Evolutionary conservation across 139 green algal species (phyloP), one percentile per base, ranked within the genome.

Genomic region (Chlamydomonas asymmetrica): DNA sequence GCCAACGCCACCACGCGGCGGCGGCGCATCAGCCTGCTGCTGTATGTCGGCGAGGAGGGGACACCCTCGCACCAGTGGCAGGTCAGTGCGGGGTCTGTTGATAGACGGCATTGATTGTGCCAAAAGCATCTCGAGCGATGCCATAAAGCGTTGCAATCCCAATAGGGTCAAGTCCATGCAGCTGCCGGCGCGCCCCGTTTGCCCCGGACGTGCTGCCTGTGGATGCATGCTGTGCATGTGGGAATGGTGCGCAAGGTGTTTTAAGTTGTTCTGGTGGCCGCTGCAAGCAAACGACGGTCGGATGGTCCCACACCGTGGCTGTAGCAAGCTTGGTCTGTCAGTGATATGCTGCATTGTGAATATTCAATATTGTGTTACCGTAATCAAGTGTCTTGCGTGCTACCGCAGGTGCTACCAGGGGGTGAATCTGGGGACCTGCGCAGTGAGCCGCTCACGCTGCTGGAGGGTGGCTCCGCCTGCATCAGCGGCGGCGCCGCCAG

Each of bases 391-490:
- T n/a, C n/a, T n/a, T n/a, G n/a, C n/a, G n/a, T n/a, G n/a, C n/a
- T n/a, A n/a, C 13, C 40, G n/a, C 70, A 54, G 29, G 62, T 69
- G 16, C 48, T 76, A 2, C 63, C 71, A 1, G 63, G 66, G 5
- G 79, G 79, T 23, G 79, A 85, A 61, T 45, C 76, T 10, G 9
- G n/a, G 7, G 72, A 81, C 61, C 73, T 85, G 43, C 70, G 70
- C 4, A 63, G 32, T 23, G 79, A 75, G 8, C 54, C 48, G 25
- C 54, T 37, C 7, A 48, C 34, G 39, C 73, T 84, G 32, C 37
- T 79, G 27, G 63, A 31, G 0, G 79, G 79, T 3, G 73, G 57
- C 49, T 71, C 45, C 66, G 35, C 25, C 13, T 56, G 56, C 25
- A 34, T 68, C 23, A 57, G 70, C 7, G 35, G 57, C 29, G 57